Conservation (phyloP, 805 yeast species). For the Aciculoconidium aculeatum region DNA sequence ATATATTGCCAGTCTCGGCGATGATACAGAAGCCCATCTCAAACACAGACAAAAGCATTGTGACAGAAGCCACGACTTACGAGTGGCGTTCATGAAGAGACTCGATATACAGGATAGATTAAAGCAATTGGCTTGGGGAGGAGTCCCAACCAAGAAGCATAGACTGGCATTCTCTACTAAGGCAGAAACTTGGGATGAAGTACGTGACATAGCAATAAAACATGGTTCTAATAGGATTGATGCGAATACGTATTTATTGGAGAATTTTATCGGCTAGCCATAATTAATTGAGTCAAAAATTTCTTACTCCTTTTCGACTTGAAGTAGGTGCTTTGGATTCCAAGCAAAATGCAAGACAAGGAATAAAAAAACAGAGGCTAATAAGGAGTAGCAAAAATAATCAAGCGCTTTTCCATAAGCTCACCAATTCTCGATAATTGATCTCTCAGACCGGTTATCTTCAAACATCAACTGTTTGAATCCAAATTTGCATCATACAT, state of each 20-base stretch:
- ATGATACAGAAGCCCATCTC: constrained; percentile 1
- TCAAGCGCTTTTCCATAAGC: no score
- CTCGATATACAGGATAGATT: constrained; percentile 7
- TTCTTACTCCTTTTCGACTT: no score
- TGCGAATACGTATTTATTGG: constrained; percentile 10
- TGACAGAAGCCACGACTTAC: constrained; percentile 4
- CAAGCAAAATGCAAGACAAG: no score
- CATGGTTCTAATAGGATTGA: constrained; percentile 11
- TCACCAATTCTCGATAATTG: no score
- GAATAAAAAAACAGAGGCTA: no score
- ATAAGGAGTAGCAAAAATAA: no score
- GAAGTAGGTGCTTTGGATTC: no score
- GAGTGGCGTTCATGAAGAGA: constrained; percentile 7
- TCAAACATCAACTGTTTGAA: no score
- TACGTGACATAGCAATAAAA: constrained; percentile 6
- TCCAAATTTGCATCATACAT: no score
- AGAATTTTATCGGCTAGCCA: no score
- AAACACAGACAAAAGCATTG: constrained; percentile 2
- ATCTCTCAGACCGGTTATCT: no score
- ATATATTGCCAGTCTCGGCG: constrained; percentile 1
- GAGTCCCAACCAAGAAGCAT: not conserved
- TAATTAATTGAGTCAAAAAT: no score
- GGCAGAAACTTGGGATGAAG: constrained; percentile 2
- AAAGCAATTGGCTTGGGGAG: constrained; percentile 7
- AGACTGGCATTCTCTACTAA: not conserved